Conservation (phyloP, 2,329 filamentous ascomycete species). For the Pseudogymnoascus sp. region DNA sequence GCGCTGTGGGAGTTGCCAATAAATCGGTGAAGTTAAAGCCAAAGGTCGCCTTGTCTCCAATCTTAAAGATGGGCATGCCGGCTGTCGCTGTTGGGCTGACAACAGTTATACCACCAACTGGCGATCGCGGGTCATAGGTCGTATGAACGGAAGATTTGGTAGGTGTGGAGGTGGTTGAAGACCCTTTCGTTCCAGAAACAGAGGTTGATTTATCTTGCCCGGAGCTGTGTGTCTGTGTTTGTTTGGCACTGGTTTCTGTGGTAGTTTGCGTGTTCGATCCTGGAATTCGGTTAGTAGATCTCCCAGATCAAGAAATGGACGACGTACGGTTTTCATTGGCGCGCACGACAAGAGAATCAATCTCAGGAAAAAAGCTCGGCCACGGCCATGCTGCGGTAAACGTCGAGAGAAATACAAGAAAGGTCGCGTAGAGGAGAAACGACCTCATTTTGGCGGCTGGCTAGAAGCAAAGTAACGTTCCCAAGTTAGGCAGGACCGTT, state of each 20-base stretch:
- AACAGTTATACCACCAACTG: conserved; percentile 45
- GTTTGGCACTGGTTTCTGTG: neutral
- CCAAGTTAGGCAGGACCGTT: neutral
- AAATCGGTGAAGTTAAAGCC: conserved; percentile 59
- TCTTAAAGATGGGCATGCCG: conserved; percentile 45
- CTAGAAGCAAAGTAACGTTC: neutral
- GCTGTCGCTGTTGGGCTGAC: conserved; percentile 39
- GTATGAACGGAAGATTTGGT: conserved; percentile 15
- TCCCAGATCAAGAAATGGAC: neutral
- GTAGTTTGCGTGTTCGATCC: neutral
- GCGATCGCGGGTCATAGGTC: conserved; percentile 36
- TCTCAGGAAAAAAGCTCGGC: conserved; percentile 46
- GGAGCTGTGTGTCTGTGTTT: neutral
- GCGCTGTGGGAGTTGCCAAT: conserved; percentile 46
- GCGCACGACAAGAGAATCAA: conserved; percentile 42
- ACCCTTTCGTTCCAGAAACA: neutral
- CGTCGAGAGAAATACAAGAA: conserved; percentile 42
- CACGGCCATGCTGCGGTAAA: conserved; percentile 39
- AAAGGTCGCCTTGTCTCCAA: conserved; percentile 50
- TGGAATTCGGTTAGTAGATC: neutral
- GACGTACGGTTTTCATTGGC: neutral
- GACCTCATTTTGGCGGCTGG: neutral
- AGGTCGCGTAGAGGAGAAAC: conserved; percentile 38
- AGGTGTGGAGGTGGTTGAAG: neutral
- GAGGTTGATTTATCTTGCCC: neutral